phyloP scores from a whole-genome alignment of 805 yeast genomes.

The Yamadazyma philogaea region DNA sequence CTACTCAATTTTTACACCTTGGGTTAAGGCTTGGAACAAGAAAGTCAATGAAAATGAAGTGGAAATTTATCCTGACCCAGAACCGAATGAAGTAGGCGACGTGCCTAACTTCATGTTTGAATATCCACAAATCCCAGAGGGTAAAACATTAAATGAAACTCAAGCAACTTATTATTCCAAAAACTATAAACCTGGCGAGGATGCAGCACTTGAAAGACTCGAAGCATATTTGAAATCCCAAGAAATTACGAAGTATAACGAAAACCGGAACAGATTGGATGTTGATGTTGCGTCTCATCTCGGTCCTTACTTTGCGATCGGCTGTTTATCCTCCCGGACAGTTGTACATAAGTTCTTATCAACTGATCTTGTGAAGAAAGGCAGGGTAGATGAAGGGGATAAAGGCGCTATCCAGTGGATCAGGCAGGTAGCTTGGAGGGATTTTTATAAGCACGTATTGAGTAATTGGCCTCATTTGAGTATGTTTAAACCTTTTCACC shows the following conservation, averaged over 20 bases:
- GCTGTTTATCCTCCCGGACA: constrained; percentile 43
- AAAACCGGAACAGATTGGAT: constrained; percentile 28
- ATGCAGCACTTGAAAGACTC: constrained; percentile 27
- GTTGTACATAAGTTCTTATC: constrained; percentile 32
- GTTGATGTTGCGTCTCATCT: constrained; percentile 37
- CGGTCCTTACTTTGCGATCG: constrained; percentile 46
- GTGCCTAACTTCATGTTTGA: not conserved
- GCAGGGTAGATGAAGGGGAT: constrained; percentile 22
- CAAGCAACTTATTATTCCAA: constrained; percentile 8
- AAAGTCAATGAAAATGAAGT: constrained; percentile 18
- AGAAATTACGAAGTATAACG: constrained; percentile 28
- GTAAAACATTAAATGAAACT: constrained; percentile 1
- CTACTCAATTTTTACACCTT: constrained; percentile 44
- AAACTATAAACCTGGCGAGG: constrained; percentile 26
- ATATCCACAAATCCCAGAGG: constrained; percentile 8
- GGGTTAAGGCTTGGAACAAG: constrained; percentile 38
- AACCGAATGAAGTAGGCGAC: not conserved
- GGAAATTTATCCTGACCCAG: constrained; percentile 6
- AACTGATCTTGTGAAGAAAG: constrained; percentile 20
- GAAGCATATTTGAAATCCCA: constrained; percentile 19
- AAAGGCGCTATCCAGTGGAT: constrained; percentile 43
- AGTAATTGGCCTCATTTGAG: constrained; percentile 49
- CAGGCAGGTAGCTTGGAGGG: constrained; percentile 59
- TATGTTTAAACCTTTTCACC: constrained; percentile 49
- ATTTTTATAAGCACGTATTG: constrained; percentile 50